A percentile compares a stretch with the other conserved stretches of the same genome.
phyloP scores from a whole-genome alignment of 805 yeast species.

The Lipomyces sp. region DNA sequence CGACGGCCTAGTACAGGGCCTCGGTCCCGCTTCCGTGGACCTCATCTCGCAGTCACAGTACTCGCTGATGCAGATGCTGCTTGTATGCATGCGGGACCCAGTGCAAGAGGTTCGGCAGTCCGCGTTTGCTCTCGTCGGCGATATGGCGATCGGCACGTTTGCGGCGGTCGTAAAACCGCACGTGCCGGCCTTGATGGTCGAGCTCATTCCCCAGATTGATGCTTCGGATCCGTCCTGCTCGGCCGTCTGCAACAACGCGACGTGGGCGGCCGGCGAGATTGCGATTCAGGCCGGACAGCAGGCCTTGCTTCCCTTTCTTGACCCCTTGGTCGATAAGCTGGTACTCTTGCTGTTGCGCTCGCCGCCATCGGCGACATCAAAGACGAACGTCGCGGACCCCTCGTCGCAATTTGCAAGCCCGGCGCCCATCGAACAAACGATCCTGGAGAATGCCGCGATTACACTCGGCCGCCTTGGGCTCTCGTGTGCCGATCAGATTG shows the following conservation, averaged over 20 bases:
- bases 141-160: constrained; percentile 64
- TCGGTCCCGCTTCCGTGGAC: constrained; percentile 47
- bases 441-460: constrained; percentile 83
- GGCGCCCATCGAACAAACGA: constrained; percentile 51
- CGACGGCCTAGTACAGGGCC: constrained; percentile 90
- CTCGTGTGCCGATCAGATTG: constrained; percentile 54
- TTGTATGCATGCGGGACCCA: constrained; percentile 70
- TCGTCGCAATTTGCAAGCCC: too few relatives aligned
- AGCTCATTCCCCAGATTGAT: constrained; percentile 57
- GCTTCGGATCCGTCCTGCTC: constrained; percentile 46
- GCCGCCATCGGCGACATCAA: constrained; percentile 34
- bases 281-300: constrained; percentile 54
- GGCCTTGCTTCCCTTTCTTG: constrained; percentile 51
- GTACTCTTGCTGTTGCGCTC: constrained; percentile 56
- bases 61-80: constrained; percentile 56
- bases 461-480: constrained; percentile 84
- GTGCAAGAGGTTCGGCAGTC: constrained; percentile 89
- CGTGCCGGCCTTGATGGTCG: constrained; percentile 38
- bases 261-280: constrained; percentile 92
- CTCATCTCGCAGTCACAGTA: constrained; percentile 26
- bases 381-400: too few relatives aligned
- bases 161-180: constrained; percentile 43
- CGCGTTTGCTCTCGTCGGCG: constrained; percentile 87
- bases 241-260: constrained; percentile 81
- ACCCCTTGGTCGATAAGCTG: constrained; percentile 52